These are phyloP conservation scores for Thelonectria olida DNA, from an alignment of 2,329 filamentous ascomycete species.

Conservation along the genomic window DNA sequence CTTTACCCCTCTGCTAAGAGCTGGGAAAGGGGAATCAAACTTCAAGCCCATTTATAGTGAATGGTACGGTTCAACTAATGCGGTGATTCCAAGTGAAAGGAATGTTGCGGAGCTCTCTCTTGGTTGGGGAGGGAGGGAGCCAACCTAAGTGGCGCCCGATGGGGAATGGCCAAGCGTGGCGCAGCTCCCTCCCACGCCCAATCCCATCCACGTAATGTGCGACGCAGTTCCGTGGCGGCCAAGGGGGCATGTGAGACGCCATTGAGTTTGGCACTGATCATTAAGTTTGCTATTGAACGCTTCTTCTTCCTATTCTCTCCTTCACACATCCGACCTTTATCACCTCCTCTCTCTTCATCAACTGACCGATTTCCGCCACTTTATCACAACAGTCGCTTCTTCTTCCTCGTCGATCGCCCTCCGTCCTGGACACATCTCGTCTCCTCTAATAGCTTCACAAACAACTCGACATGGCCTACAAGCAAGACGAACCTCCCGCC, in stretches of 20 bases:
- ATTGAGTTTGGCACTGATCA: constrained; percentile 29
- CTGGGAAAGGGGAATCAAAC: neutral
- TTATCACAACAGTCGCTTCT: neutral
- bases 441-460: constrained; percentile 12
- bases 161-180: constrained; percentile 44
- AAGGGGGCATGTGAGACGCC: constrained; percentile 38
- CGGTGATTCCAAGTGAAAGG: neutral
- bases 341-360: constrained; percentile 12
- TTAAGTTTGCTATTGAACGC: constrained; percentile 19
- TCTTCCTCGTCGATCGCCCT: constrained; percentile 1
- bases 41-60: neutral
- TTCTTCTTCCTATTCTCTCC: constrained; percentile 5
- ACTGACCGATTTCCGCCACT: constrained; percentile 11
- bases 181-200: constrained; percentile 38
- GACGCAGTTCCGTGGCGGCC: constrained; percentile 37
- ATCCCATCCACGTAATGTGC: constrained; percentile 38
- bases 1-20: too few species aligned
- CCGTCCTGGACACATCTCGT: neutral
- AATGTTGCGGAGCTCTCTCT: constrained; percentile 3
- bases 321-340: neutral
- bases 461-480: constrained; percentile 42
- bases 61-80: neutral
- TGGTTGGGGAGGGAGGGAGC: neutral
- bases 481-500: constrained; percentile 60
- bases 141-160: constrained; percentile 22